Conservation (phyloP, 2,329 filamentous ascomycete genomes). For the Xylariaceae sp. region DNA sequence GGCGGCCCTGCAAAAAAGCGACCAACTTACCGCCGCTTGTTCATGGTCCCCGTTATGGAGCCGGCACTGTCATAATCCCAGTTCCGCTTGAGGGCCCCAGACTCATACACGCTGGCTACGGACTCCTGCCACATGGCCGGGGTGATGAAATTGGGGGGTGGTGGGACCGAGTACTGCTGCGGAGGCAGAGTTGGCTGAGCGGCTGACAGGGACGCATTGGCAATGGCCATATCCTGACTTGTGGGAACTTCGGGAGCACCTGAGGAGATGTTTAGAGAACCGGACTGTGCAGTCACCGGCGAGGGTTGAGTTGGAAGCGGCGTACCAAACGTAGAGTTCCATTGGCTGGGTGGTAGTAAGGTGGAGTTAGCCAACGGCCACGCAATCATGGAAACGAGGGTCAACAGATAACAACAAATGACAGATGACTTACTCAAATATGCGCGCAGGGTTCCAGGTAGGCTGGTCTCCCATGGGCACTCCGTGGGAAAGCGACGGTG, state of each 20-base stretch:
- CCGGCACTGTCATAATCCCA: conserved; percentile 50
- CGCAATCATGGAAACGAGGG: no score
- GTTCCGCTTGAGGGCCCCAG: conserved; percentile 53
- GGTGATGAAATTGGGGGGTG: conserved; percentile 57
- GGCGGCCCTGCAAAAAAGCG: not conserved
- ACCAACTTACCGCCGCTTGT: conserved; percentile 27
- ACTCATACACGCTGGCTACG: conserved; percentile 62
- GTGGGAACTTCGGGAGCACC: conserved; percentile 49
- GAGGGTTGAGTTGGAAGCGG: conserved; percentile 42
- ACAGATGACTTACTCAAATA: conserved; percentile 93
- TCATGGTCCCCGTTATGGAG: conserved; percentile 26
- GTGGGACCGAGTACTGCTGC: conserved; percentile 47
- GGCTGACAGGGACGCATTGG: conserved; percentile 39
- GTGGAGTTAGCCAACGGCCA: conserved; percentile 19
- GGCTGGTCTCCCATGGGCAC: conserved; percentile 59
- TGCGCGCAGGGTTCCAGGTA: conserved; percentile 77
- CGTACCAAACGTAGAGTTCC: conserved; percentile 90
- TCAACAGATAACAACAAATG: no score
- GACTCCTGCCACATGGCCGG: conserved; percentile 71
- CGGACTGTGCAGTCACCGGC: conserved; percentile 41
- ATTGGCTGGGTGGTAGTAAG: conserved; percentile 68
- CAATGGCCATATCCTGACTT: conserved; percentile 48
- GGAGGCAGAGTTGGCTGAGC: conserved; percentile 43
- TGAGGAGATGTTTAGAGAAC: conserved; percentile 48
- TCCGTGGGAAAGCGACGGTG: conserved; percentile 45